Evolutionary conservation across 1,284 basidiomycete genomes (phyloP).

Genomic region (Inonotus obliquus): DNA sequence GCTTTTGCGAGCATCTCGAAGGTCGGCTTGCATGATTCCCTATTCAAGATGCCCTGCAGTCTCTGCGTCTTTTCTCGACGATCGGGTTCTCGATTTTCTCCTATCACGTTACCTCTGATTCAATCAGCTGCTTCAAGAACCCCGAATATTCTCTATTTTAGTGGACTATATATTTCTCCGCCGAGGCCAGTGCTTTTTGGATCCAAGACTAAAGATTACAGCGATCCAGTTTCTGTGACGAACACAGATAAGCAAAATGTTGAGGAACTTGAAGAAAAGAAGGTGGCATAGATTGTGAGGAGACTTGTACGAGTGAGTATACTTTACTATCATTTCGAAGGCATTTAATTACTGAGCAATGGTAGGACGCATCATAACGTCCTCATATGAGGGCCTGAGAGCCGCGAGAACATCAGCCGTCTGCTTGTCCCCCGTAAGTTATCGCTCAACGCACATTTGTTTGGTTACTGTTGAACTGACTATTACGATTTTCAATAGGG

Average conservation of each 20-base stretch:
- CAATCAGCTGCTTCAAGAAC: neutral
- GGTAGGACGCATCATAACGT: constrained; percentile 62
- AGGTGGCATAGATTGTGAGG: constrained; percentile 58
- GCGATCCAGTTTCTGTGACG: constrained; percentile 43
- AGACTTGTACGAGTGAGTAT: constrained; percentile 56
- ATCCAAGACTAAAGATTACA: neutral
- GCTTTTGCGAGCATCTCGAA: no score
- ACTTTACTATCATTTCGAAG: neutral
- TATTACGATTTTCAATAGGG: constrained; percentile 42
- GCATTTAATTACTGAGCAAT: constrained; percentile 27
- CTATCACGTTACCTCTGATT: neutral
- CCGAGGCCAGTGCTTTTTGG: neutral
- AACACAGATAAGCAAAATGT: constrained; percentile 21
- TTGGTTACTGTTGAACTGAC: neutral
- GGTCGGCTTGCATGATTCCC: no score
- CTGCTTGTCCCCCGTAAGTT: constrained; percentile 55
- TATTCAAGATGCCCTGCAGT: no score
- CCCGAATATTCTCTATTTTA: neutral
- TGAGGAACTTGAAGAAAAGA: constrained; percentile 53
- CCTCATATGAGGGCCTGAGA: constrained; percentile 56
- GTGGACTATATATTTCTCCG: neutral
- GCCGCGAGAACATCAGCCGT: constrained; percentile 56
- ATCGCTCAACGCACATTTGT: constrained; percentile 4
- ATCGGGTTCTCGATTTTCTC: neutral
- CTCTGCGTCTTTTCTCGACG: no score